phyloP scores from a whole-genome alignment of 2,329 filamentous ascomycete species.

The Pestalotiopsis sp. region DNA sequence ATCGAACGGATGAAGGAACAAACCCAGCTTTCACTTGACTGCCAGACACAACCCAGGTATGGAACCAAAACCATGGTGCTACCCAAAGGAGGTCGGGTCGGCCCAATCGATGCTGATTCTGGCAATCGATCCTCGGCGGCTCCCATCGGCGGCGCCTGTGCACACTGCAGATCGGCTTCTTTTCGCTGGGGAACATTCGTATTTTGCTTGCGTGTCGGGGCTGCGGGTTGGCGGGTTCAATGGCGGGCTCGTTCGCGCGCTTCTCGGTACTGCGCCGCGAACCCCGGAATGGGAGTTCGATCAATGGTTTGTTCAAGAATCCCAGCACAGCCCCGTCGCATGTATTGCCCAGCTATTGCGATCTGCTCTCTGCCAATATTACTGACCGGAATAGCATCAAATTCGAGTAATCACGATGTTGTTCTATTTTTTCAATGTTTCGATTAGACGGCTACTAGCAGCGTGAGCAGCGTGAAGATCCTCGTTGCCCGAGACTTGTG shows the following conservation, averaged over 20 bases:
- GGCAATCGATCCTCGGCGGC: not conserved
- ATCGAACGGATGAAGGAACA: not conserved
- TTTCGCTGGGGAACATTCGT: not conserved
- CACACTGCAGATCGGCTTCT: not conserved
- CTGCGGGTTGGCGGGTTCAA: not conserved
- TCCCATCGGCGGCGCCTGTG: not conserved
- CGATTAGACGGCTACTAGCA: not conserved
- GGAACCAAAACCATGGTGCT: too few relatives aligned
- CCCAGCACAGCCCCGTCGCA: conserved; percentile 4
- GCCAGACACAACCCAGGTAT: too few relatives aligned
- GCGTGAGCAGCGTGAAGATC: not conserved
- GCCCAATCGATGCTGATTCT: too few relatives aligned
- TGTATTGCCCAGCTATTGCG: not conserved
- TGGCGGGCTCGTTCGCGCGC: too few relatives aligned
- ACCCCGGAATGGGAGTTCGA: not conserved
- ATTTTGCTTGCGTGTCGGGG: not conserved
- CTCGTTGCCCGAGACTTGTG: too few relatives aligned
- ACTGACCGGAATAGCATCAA: not conserved
- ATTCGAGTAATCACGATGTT: not conserved
- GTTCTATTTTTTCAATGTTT: not conserved
- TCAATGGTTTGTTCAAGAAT: not conserved
- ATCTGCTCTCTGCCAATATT: not conserved
- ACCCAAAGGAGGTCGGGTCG: too few relatives aligned
- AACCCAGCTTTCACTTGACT: not conserved
- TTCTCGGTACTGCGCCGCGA: not conserved